These are phyloP conservation scores for Chenopodium quinoa DNA, from an alignment of 148 eudicot genomes.

Conservation along the genomic window DNA sequence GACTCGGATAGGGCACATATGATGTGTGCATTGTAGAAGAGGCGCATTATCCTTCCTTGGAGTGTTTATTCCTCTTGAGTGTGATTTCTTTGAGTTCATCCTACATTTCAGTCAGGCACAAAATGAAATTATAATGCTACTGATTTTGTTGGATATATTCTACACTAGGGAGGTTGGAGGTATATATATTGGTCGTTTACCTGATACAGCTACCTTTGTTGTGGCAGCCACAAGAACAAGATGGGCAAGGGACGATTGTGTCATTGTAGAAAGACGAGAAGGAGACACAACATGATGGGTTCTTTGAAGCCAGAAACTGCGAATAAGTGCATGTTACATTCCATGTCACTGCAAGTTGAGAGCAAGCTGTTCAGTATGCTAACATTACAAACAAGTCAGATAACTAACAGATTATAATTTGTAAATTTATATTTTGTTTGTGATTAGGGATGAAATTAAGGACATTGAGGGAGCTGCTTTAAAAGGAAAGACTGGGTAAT, in stretches of 20 bases:
- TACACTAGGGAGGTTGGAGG: background rate
- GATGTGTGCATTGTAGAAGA: constrained; percentile 55
- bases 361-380: constrained; percentile 6
- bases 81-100: constrained; percentile 41
- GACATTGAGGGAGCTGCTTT: no score
- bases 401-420: no score
- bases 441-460: no score
- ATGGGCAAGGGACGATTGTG: constrained; percentile 70
- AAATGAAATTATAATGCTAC: background rate
- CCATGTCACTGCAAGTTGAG: constrained; percentile 73
- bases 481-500: background rate
- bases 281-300: constrained; percentile 74
- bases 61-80: constrained; percentile 42
- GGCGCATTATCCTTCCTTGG: constrained; percentile 49
- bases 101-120: constrained; percentile 29
- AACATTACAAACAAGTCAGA: background rate
- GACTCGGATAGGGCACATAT: constrained; percentile 62
- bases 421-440: no score
- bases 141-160: background rate
- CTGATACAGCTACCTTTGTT: constrained; percentile 49
- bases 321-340: constrained; percentile 84
- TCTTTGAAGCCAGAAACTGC: constrained; percentile 54
- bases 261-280: constrained; percentile 77
- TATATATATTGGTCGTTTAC: constrained; percentile 25
- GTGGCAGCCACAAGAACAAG: constrained; percentile 80